Conservation (phyloP, 441 rosid species). For the Lepidium campestre region DNA sequence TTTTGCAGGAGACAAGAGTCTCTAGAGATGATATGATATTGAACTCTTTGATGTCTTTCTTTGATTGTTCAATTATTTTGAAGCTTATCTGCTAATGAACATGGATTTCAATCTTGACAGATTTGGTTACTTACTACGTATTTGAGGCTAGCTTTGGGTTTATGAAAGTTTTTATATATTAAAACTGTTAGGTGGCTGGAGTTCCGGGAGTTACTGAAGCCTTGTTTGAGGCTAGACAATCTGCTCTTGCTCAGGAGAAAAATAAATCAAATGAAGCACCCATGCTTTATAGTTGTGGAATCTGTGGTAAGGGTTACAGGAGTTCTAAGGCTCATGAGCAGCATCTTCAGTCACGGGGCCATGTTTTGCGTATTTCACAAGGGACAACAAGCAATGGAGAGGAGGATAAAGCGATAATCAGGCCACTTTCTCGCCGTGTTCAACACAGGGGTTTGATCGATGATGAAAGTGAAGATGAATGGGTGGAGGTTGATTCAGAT, state of each 20-base stretch:
- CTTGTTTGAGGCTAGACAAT: constrained; percentile 68
- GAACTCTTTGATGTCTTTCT: neutral
- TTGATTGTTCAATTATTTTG: neutral
- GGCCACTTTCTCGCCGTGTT: constrained; percentile 48
- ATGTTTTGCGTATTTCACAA: constrained; percentile 54
- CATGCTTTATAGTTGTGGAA: constrained; percentile 68
- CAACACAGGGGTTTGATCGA: constrained; percentile 26
- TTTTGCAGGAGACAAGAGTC: neutral
- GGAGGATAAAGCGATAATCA: constrained; percentile 45
- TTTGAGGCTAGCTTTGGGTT: neutral
- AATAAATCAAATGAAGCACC: constrained; percentile 48
- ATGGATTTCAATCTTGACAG: neutral
- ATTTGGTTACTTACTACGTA: neutral
- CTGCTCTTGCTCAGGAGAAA: constrained; percentile 62
- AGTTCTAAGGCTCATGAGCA: constrained; percentile 81
- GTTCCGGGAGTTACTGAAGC: constrained; percentile 97
- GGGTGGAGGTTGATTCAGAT: constrained; percentile 79
- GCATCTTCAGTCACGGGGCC: constrained; percentile 73
- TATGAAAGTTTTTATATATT: neutral
- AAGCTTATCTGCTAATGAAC: neutral
- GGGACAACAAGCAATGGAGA: constrained; percentile 34
- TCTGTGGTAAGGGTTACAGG: constrained; percentile 75
- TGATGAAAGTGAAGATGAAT: constrained; percentile 64
- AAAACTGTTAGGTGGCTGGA: constrained; percentile 62
- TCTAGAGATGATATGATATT: neutral